phyloP scores from a whole-genome alignment of 2,329 filamentous ascomycete genomes.

The Hansfordia pulvinata region DNA sequence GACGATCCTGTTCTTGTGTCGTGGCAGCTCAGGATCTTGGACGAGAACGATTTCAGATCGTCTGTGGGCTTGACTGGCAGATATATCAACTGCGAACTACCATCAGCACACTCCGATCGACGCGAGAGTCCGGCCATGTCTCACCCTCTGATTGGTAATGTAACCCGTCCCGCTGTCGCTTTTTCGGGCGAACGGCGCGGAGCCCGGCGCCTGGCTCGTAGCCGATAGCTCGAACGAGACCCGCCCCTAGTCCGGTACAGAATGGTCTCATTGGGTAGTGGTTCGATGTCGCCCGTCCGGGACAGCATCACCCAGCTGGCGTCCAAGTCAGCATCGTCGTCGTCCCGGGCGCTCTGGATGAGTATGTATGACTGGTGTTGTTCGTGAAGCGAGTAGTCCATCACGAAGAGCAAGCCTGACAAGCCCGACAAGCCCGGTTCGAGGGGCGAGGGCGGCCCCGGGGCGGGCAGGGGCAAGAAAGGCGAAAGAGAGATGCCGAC shows the following conservation, averaged over 20 bases:
- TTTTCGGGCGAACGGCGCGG: slow-evolving; percentile 52
- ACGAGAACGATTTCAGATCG: slow-evolving; percentile 74
- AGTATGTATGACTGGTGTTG: slow-evolving; percentile 29
- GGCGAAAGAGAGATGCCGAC: no score
- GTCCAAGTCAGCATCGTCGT: slow-evolving; percentile 37
- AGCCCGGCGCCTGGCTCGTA: slow-evolving; percentile 49
- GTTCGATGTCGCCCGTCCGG: slow-evolving; percentile 60
- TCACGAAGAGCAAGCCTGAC: slow-evolving; percentile 6
- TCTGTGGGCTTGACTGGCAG: slow-evolving; percentile 58
- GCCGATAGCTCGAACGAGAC: slow-evolving; percentile 65
- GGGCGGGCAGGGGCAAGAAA: no score
- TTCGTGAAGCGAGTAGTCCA: slow-evolving; percentile 25
- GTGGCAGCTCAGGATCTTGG: slow-evolving; percentile 74
- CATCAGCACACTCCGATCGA: neutral
- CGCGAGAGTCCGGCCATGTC: slow-evolving; percentile 15
- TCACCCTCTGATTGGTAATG: slow-evolving; percentile 74
- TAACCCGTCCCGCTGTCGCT: slow-evolving; percentile 65
- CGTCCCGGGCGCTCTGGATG: slow-evolving; percentile 21
- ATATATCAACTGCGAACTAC: slow-evolving; percentile 59
- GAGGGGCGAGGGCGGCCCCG: no score
- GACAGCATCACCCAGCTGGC: slow-evolving; percentile 85
- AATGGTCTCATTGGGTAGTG: slow-evolving; percentile 70
- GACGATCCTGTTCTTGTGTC: slow-evolving; percentile 79
- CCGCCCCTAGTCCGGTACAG: slow-evolving; percentile 70
- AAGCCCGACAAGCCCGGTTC: no score